phyloP scores from a whole-genome alignment of 179 eudicot species.

The Actinidia arguta region DNA sequence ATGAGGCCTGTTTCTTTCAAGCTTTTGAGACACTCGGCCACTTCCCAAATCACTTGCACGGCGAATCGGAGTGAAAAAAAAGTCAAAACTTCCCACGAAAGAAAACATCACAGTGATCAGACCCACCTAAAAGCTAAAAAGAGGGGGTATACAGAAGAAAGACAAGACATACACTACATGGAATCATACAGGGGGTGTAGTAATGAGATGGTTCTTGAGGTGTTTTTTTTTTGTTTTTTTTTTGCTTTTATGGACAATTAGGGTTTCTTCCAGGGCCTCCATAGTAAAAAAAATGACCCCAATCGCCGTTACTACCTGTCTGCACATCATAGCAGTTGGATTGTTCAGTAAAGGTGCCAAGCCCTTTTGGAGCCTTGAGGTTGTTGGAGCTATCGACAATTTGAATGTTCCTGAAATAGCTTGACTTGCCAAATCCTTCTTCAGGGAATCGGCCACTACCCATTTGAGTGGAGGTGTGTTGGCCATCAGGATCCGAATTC shows the following conservation, averaged over 20 bases:
- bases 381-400: slow-evolving; percentile 88
- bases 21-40: slow-evolving; percentile 37
- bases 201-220: not conserved
- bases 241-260: slow-evolving; percentile 58
- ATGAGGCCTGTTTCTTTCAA: slow-evolving; percentile 31
- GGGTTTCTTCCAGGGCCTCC: slow-evolving; percentile 91
- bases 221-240: no score
- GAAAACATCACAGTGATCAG: slow-evolving; percentile 24
- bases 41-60: slow-evolving; percentile 27
- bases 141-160: slow-evolving; percentile 11
- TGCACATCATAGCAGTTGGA: slow-evolving; percentile 93
- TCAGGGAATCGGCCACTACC: slow-evolving; percentile 94
- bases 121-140: slow-evolving; percentile 11
- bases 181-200: slow-evolving; percentile 25
- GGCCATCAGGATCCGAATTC: slow-evolving; percentile 78
- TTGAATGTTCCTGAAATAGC: slow-evolving; percentile 91
- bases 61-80: slow-evolving; percentile 16
- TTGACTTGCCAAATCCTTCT: slow-evolving; percentile 90
- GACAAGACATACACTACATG: slow-evolving; percentile 28
- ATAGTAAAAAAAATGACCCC: slow-evolving; percentile 89
- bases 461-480: slow-evolving; percentile 89
- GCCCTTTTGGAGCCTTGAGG: slow-evolving; percentile 80
- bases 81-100: slow-evolving; percentile 43
- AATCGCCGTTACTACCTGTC: slow-evolving; percentile 77
- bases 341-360: slow-evolving; percentile 91